Percentiles rank a stretch among this genome's conserved stretches.
Evolutionary conservation across 1,139 yeast species (phyloP).

Genomic region (Scheffersomyces stambukii): DNA sequence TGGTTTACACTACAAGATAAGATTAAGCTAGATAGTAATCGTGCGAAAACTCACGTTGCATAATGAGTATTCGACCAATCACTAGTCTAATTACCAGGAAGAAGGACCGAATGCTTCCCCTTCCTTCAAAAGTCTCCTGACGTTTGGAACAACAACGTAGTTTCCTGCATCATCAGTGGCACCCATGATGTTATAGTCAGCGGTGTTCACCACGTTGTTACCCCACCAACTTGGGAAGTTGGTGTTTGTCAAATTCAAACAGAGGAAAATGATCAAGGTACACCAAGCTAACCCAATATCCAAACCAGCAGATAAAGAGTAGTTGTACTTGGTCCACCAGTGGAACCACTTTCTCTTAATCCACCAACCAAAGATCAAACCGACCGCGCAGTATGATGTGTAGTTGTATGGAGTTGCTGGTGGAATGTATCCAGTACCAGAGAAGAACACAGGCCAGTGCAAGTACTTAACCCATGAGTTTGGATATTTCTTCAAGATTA

Average conservation of each 20-base stretch:
- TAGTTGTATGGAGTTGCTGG: constrained; percentile 46
- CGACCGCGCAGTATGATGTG: constrained; percentile 35
- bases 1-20: no score
- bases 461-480: constrained; percentile 38
- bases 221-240: constrained; percentile 39
- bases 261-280: constrained; percentile 35
- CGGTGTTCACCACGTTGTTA: constrained; percentile 13
- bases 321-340: constrained; percentile 45
- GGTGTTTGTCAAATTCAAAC: constrained; percentile 25
- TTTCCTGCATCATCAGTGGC: no score
- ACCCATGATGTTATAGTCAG: constrained; percentile 5
- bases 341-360: constrained; percentile 36
- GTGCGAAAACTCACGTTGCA: no score
- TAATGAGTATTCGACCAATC: no score
- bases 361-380: constrained; percentile 25
- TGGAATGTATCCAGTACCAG: constrained; percentile 46
- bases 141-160: constrained; percentile 11
- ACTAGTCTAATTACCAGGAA: constrained; percentile 17
- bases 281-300: constrained; percentile 44
- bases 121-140: constrained; percentile 11
- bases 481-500: constrained; percentile 39
- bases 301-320: constrained; percentile 39
- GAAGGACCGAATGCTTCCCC: constrained; percentile 20
- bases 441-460: constrained; percentile 46
- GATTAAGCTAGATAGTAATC: no score